phyloP scores from a whole-genome alignment of 345 rosid genomes.

The Linum lewisii region DNA sequence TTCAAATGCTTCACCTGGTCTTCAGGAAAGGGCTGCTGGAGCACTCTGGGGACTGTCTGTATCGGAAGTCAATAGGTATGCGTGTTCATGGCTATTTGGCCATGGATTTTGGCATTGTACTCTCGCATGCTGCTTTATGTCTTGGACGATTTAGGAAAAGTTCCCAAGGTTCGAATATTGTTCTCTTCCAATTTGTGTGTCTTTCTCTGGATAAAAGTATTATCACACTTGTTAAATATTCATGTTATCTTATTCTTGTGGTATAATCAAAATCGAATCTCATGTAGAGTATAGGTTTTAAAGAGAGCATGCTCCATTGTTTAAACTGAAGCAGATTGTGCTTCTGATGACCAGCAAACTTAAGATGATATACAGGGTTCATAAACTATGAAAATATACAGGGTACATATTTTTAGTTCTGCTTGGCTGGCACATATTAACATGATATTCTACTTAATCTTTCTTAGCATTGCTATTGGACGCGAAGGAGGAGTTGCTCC shows the following conservation, averaged over 20 bases:
- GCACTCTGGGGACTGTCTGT: conserved; percentile 97
- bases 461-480: conserved; percentile 59
- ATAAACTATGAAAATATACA: too few relatives aligned
- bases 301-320: neutral
- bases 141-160: neutral
- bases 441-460: conserved; percentile 6
- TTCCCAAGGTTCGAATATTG: neutral
- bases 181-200: neutral
- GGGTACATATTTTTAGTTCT: neutral
- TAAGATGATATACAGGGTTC: too few relatives aligned
- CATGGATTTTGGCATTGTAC: neutral
- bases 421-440: neutral
- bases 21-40: conserved; percentile 98
- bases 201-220: neutral
- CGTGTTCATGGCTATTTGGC: neutral
- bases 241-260: too few relatives aligned
- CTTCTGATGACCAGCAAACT: too few relatives aligned
- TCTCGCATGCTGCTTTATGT: neutral
- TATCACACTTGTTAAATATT: too few relatives aligned
- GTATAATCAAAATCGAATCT: neutral
- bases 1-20: conserved; percentile 80
- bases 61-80: conserved; percentile 81
- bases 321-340: too few relatives aligned
- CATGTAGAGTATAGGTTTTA: neutral
- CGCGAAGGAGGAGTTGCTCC: conserved; percentile 78